Percentiles rank a stretch among this genome's conserved stretches.
These are phyloP conservation scores for Globisporangium takayamanum DNA, from an alignment of 352 stramenopile genomes.

Conservation along the genomic window DNA sequence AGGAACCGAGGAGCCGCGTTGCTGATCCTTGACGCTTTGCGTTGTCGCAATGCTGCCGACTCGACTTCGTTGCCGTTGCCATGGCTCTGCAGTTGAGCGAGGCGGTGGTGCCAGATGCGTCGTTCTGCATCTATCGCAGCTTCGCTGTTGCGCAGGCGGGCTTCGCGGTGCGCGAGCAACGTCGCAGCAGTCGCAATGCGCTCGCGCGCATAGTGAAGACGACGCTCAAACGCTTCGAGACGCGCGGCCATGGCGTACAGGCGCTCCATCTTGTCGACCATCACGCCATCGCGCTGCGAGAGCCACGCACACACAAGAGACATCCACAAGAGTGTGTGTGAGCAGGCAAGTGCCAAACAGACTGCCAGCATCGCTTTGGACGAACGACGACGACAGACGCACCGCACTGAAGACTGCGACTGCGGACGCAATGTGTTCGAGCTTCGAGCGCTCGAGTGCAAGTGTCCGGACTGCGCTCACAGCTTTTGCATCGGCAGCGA, in stretches of 20 bases:
- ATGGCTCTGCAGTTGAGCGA: constrained; percentile 17
- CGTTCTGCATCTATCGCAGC: constrained; percentile 45
- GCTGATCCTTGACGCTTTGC: constrained; percentile 7
- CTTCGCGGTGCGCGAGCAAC: constrained; percentile 45
- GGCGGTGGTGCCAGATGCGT: constrained; percentile 25
- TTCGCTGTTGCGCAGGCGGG: constrained; percentile 55
- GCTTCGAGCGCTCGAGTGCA: constrained; percentile 34
- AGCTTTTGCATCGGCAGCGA: constrained; percentile 31
- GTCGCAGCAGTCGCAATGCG: constrained; percentile 33
- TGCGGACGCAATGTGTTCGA: constrained; percentile 33
- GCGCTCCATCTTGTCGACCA: constrained; percentile 45
- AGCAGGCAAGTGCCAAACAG: too few species aligned
- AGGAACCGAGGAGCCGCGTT: constrained; percentile 13
- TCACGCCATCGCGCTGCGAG: constrained; percentile 22
- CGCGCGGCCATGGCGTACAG: constrained; percentile 21
- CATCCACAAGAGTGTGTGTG: neutral
- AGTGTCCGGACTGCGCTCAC: constrained; percentile 46
- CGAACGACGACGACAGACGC: neutral
- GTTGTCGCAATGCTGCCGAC: too few species aligned
- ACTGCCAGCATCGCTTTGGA: neutral
- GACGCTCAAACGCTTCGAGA: constrained; percentile 34
- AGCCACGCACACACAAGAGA: neutral
- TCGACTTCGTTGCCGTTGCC: constrained; percentile 1
- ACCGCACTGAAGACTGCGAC: constrained; percentile 43
- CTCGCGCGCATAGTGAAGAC: constrained; percentile 31